phyloP scores from a whole-genome alignment of 2,329 filamentous ascomycete species.

The Leptographium flavum region DNA sequence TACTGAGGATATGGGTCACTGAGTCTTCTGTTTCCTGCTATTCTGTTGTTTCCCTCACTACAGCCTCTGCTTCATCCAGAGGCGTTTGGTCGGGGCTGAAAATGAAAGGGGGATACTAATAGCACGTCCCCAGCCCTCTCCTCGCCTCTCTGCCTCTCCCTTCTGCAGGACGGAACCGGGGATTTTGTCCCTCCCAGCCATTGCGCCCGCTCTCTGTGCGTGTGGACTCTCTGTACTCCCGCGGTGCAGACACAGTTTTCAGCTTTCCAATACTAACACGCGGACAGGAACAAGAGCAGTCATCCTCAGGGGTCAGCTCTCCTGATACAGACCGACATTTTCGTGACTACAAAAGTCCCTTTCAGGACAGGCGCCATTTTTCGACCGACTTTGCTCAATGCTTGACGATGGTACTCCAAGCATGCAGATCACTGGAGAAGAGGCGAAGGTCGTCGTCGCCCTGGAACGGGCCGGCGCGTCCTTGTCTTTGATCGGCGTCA shows the following conservation, averaged over 20 bases:
- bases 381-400: not conserved
- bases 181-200: not conserved
- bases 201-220: not conserved
- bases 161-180: not conserved
- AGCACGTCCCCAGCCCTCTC: not conserved
- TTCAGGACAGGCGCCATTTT: not conserved
- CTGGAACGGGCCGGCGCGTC: constrained; percentile 40
- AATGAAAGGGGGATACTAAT: not conserved
- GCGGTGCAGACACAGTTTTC: not conserved
- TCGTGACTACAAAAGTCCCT: too few species aligned
- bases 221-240: not conserved
- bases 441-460: constrained; percentile 28
- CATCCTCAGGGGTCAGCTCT: not conserved
- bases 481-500: constrained; percentile 35
- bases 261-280: not conserved
- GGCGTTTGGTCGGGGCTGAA: too few species aligned
- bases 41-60: too few species aligned
- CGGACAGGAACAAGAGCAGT: too few species aligned
- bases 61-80: too few species aligned
- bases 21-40: too few species aligned
- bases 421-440: constrained; percentile 17
- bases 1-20: too few species aligned
- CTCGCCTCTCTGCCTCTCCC: not conserved
- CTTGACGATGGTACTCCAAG: constrained; percentile 5
- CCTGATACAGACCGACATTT: too few species aligned